Conservation (phyloP, 2,329 filamentous ascomycete species). For the Xylariaceae sp. region DNA sequence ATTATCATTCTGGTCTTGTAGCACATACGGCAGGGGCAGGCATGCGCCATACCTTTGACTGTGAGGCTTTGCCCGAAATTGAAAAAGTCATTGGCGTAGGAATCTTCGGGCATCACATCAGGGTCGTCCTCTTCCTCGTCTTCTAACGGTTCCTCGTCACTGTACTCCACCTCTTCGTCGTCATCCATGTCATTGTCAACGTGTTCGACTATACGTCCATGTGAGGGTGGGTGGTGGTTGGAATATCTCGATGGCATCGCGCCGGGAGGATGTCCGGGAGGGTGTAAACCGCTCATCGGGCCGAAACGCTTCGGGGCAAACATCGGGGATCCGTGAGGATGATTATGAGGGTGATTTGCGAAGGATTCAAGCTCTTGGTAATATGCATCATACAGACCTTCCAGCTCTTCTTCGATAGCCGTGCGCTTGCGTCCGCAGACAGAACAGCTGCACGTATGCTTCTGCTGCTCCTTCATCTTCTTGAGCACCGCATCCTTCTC, state of each 20-base stretch:
- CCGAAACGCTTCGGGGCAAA: constrained; percentile 63
- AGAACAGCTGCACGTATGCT: constrained; percentile 96
- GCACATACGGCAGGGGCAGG: constrained; percentile 12
- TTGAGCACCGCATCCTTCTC: constrained; percentile 97
- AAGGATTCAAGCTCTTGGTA: constrained; percentile 98
- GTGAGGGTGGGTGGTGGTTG: constrained; percentile 69
- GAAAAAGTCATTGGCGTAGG: constrained; percentile 80
- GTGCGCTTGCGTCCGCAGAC: constrained; percentile 95
- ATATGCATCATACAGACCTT: constrained; percentile 96
- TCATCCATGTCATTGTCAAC: constrained; percentile 53
- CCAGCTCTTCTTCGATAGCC: constrained; percentile 95
- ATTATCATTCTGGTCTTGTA: constrained; percentile 25
- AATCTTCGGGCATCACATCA: constrained; percentile 52
- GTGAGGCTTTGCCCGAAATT: constrained; percentile 97
- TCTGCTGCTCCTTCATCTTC: constrained; percentile 99
- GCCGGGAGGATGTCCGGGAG: constrained; percentile 55
- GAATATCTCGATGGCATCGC: constrained; percentile 54
- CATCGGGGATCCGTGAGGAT: constrained; percentile 66
- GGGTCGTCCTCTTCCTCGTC: constrained; percentile 49
- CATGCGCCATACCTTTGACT: constrained; percentile 64
- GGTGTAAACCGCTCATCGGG: constrained; percentile 48
- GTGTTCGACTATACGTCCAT: constrained; percentile 69
- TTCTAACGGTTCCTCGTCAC: constrained; percentile 39
- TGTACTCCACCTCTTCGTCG: constrained; percentile 49
- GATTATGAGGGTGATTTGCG: constrained; percentile 69